A percentile compares a stretch with the other conserved stretches of the same genome.
Evolutionary conservation across 2,329 filamentous ascomycete species (phyloP).

Genomic region (Alternaria infectoria): DNA sequence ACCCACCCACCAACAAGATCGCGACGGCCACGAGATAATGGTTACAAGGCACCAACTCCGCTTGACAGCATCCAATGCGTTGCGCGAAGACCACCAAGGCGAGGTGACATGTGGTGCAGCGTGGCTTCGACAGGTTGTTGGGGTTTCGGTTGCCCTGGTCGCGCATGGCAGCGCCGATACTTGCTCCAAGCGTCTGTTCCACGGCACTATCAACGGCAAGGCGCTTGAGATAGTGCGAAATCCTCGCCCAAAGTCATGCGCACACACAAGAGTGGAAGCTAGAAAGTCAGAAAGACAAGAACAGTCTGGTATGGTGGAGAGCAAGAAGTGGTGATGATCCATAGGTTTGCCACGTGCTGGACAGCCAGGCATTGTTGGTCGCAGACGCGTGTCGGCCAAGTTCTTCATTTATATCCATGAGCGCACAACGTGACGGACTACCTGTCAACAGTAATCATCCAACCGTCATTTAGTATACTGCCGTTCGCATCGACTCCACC

Average conservation of each 20-base stretch:
- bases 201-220: neutral
- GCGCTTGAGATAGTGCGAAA: neutral
- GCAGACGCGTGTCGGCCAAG: neutral
- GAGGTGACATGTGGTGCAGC: slow-evolving; percentile 6
- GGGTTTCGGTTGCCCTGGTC: neutral
- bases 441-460: slow-evolving; percentile 51
- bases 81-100: neutral
- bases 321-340: neutral
- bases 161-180: neutral
- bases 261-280: neutral
- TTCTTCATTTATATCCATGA: neutral
- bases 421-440: slow-evolving; percentile 14
- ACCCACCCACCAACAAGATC: slow-evolving; percentile 9
- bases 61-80: neutral
- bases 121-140: neutral
- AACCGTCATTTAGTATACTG: slow-evolving; percentile 49
- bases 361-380: neutral
- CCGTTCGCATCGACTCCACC: slow-evolving; percentile 58
- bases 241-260: neutral
- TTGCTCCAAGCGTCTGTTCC: neutral
- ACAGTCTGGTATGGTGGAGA: neutral
- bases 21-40: neutral
- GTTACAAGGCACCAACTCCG: neutral
- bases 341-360: neutral
- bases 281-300: neutral